Evolutionary conservation across 257 asterid species (phyloP).

Genomic region (Gentiana straminea): DNA sequence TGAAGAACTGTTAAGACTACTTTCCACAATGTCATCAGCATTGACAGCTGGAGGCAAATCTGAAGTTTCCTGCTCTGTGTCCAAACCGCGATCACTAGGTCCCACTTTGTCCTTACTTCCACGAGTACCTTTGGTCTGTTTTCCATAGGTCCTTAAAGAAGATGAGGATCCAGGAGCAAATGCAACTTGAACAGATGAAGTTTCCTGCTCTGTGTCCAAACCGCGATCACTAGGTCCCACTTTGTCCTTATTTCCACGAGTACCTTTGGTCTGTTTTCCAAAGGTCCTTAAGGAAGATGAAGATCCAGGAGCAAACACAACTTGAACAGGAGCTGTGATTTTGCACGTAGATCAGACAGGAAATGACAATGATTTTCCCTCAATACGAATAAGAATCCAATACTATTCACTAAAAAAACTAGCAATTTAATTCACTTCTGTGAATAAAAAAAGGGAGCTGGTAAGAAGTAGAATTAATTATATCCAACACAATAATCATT

Average conservation of each 20-base stretch:
- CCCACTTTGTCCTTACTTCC: slow-evolving; percentile 14
- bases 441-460: too few species aligned
- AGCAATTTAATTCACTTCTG: too few species aligned
- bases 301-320: slow-evolving; percentile 38
- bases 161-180: slow-evolving; percentile 35
- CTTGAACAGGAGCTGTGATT: slow-evolving; percentile 34
- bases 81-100: slow-evolving; percentile 16
- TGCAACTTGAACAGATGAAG: slow-evolving; percentile 31
- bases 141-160: slow-evolving; percentile 28
- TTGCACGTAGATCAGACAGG: slow-evolving; percentile 4
- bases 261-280: slow-evolving; percentile 25
- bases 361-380: slow-evolving; percentile 5
- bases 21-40: slow-evolving; percentile 12
- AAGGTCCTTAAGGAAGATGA: slow-evolving; percentile 29
- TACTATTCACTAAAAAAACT: neutral
- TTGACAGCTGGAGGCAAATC: slow-evolving; percentile 19
- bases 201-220: slow-evolving; percentile 15
- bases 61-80: slow-evolving; percentile 15
- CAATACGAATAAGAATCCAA: neutral
- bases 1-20: slow-evolving; percentile 4
- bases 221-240: slow-evolving; percentile 16
- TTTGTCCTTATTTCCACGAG: slow-evolving; percentile 13
- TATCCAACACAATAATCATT: slow-evolving; percentile 1
- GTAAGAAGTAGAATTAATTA: too few species aligned
- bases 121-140: slow-evolving; percentile 18